phyloP scores from a whole-genome alignment of 169 alveolate species.

The Cryptosporidium ryanae region DNA sequence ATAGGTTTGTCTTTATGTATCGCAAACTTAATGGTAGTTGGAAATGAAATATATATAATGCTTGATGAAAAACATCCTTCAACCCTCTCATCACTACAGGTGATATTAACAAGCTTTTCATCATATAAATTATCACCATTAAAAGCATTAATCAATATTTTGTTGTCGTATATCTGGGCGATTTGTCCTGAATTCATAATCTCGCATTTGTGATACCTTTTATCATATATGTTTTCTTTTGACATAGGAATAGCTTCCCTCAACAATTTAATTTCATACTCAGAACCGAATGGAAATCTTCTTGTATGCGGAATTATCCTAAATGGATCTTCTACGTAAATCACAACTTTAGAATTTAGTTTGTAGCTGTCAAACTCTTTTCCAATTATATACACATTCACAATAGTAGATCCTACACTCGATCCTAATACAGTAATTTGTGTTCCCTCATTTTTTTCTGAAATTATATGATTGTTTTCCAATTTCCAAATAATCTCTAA shows the following conservation, averaged over 20 bases:
- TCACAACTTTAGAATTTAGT: slow-evolving; percentile 18
- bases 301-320: slow-evolving; percentile 24
- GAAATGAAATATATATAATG: slow-evolving; percentile 7
- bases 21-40: slow-evolving; percentile 19
- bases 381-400: slow-evolving; percentile 11
- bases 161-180: slow-evolving; percentile 16
- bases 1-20: neutral
- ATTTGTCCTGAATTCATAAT: neutral
- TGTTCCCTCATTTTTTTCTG: slow-evolving; percentile 26
- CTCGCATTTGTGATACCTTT: slow-evolving; percentile 13
- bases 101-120: neutral
- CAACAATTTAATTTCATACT: slow-evolving; percentile 17
- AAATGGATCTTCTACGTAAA: slow-evolving; percentile 63
- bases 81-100: slow-evolving; percentile 64
- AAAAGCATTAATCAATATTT: slow-evolving; percentile 10
- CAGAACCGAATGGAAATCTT: slow-evolving; percentile 55
- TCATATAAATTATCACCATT: neutral
- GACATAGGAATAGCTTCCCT: neutral
- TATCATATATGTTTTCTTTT: neutral
- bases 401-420: slow-evolving; percentile 57
- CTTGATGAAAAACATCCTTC: slow-evolving; percentile 28
- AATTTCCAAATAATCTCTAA: slow-evolving; percentile 46
- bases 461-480: slow-evolving; percentile 26
- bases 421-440: slow-evolving; percentile 59
- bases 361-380: neutral